Base-by-base conservation (phyloP, 2,329 filamentous ascomycete genomes). In the Venturia asperata region DNA sequence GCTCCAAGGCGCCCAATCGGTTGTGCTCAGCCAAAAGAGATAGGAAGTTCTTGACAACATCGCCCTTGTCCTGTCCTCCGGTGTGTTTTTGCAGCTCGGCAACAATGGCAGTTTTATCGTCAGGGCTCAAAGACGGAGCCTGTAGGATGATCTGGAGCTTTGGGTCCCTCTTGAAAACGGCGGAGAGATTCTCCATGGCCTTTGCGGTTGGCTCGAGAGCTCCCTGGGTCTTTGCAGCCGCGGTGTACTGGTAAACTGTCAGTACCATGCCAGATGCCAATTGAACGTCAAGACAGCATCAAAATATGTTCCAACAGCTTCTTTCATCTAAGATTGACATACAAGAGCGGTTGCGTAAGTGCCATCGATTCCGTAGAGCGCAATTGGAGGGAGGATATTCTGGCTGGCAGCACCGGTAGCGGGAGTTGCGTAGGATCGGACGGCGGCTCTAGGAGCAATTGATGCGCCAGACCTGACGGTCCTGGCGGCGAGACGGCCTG, bases 311-410 rank as follows among this genome's bases (percentile, higher is more conserved):
- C 63, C 39, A n/a, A 61, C 41, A 21, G 34, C 45, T 66, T 27
- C 42, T 17, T 62, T 34, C 10, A 41, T 21, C 5, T 34, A 34
- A n/a, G 37, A 24, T 19, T 5, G n/a, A 77, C 91, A 78, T 93
- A 99, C 94, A 87, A 99, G 85, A 82, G 94, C 94, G 82, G 89
- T 92, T 78, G 94, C 94, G 82, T 99, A 99, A 77, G 93, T 97
- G 80, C 94, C 94, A 80, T 97, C 94, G 76, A 99, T 82, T 73
- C 94, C 94, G 81, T 91, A 99, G 75, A 99, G 86, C 73, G 92
- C 85, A 76, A 97, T 83, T 71, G 94, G 94, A 73, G 93, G 87
- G 84, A 90, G 92, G 78, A 86, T 21, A 43, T 42, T 42, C 37
- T 62, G 86, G 77, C 86, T 81, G 74, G 83, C 77, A 72, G 85